These are phyloP conservation scores for Pilaira anomala DNA, from an alignment of 192 early-diverging fungal genomes.

Conservation along the genomic window DNA sequence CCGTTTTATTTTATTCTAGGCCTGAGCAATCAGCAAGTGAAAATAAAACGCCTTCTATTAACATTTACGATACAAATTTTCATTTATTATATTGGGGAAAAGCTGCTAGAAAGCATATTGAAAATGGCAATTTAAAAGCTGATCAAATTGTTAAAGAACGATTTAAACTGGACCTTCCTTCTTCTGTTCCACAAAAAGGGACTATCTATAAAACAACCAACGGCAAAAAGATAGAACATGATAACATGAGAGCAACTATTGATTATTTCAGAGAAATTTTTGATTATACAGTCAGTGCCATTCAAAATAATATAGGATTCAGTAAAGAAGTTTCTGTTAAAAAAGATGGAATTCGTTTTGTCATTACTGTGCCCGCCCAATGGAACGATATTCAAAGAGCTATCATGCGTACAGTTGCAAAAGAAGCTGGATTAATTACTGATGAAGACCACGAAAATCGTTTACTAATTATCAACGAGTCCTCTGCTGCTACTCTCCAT, in stretches of 20 bases:
- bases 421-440: conserved; percentile 4
- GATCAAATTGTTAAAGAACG: neutral
- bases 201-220: neutral
- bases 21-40: neutral
- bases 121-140: neutral
- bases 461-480: conserved; percentile 6
- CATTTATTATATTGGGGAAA: conserved; percentile 5
- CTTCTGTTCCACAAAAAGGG: neutral
- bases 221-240: neutral
- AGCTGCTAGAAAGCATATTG: neutral
- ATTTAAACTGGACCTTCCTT: neutral
- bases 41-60: neutral
- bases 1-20: neutral
- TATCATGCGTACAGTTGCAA: neutral
- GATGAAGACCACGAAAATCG: conserved; percentile 6
- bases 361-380: conserved; percentile 12
- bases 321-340: neutral
- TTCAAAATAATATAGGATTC: neutral
- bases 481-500: conserved; percentile 5
- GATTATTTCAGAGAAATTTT: conserved; percentile 9
- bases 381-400: conserved; percentile 2
- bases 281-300: neutral
- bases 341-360: neutral
- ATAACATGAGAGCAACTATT: neutral
- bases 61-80: neutral